Evolutionary conservation across 225 moss, liverwort and hornwort species (phyloP).

Genomic region (Takakia lepidozioides): DNA sequence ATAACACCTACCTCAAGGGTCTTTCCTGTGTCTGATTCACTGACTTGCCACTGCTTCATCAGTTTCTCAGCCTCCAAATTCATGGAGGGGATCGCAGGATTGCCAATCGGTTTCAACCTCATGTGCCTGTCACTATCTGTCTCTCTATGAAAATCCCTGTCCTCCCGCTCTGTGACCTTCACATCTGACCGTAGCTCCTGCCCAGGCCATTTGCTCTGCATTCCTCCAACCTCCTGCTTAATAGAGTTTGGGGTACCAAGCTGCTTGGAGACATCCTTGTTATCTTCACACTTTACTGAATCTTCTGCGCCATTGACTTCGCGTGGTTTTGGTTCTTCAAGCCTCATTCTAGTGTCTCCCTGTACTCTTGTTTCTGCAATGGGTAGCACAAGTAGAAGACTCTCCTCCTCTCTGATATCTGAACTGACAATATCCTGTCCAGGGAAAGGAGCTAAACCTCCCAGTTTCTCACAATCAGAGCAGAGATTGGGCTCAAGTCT

Average conservation of each 20-base stretch:
- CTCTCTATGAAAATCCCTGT: neutral
- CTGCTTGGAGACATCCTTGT: neutral
- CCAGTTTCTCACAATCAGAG: neutral
- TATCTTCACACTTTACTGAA: neutral
- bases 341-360: neutral
- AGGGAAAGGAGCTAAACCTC: too few species aligned
- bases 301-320: neutral
- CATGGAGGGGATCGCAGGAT: neutral
- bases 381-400: too few species aligned
- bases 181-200: neutral
- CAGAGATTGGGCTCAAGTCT: neutral
- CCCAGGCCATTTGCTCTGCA: neutral
- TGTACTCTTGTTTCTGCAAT: too few species aligned
- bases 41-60: neutral
- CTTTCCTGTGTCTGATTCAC: too few species aligned
- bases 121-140: neutral
- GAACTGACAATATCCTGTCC: too few species aligned
- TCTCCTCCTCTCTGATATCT: too few species aligned
- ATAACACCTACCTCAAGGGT: too few species aligned
- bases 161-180: neutral
- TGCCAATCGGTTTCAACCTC: neutral
- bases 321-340: neutral
- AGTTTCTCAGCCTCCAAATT: constrained; percentile 1
- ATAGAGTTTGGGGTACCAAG: neutral
- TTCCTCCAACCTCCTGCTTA: neutral